These are phyloP conservation scores for Lactarius vividus DNA, from an alignment of 768 basidiomycete species.

Conservation along the genomic window DNA sequence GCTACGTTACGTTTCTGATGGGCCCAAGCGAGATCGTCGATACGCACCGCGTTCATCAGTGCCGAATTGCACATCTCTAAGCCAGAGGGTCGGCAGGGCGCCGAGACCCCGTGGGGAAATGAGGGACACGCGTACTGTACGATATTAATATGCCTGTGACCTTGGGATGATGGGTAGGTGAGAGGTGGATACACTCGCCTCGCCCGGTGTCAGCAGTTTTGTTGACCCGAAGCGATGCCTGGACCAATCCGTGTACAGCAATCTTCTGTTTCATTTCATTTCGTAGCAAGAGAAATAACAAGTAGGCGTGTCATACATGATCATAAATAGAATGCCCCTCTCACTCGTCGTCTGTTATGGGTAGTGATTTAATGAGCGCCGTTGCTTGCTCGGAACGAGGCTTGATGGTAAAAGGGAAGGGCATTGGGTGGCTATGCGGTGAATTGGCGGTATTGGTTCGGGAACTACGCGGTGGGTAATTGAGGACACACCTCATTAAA, in stretches of 20 bases:
- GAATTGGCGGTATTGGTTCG: neutral
- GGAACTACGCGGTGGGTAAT: neutral
- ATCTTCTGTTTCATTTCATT: neutral
- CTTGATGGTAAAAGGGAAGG: constrained; percentile 33
- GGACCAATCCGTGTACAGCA: neutral
- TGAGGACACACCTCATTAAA: constrained; percentile 30
- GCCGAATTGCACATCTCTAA: no score
- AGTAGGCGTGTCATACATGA: neutral
- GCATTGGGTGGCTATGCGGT: constrained; percentile 30
- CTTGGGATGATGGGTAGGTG: no score
- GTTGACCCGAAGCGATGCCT: neutral
- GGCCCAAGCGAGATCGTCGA: neutral
- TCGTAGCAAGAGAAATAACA: neutral
- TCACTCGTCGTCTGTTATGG: neutral
- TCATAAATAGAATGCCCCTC: neutral
- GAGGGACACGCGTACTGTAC: neutral
- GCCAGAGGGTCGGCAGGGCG: no score
- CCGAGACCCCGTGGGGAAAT: neutral
- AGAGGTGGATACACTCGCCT: no score
- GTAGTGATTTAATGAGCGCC: constrained; percentile 26
- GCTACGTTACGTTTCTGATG: neutral
- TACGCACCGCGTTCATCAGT: no score
- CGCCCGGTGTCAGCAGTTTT: neutral
- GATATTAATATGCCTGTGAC: no score
- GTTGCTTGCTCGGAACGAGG: constrained; percentile 32